Evolutionary conservation across 768 basidiomycete species (phyloP), one percentile per base, ranked within the genome.

Genomic region (Lactifluus hygrophoroides): DNA sequence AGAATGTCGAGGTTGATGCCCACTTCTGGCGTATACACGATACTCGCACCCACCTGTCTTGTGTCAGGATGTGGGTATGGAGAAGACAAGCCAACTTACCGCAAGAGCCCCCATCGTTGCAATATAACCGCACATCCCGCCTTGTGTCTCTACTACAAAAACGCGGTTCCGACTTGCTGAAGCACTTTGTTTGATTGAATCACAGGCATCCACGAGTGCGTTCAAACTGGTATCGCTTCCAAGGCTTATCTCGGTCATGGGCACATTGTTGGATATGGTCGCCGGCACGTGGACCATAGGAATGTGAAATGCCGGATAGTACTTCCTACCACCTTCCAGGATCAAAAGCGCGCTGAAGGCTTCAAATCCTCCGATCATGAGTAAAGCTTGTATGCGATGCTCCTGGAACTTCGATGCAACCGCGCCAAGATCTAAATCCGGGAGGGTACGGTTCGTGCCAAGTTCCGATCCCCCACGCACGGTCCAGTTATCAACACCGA

Each of bases 211-310:
- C 53, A 98, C 94, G 30, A 99, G 77, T 3, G 94, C 94, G 70
- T 98, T 99, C 77, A 99, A 76, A 70, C 89, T 90, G n/a, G 96
- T 99, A 69, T 99, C 96, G 65, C 86, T 88, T 46, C 96, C 96
- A 59, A 99, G 74, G 70, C 91, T 94, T 73, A 90, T 92, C 69
- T 98, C 94, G 49, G 95, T 97, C 77, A 97, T 71, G 3, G 96
- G 96, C 13, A 99, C 96, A 65, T 99, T 99, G 75, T 99, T 99
- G 65, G 90, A 94, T 69, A 99, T 88, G 49, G 94, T 96, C 38
- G 95, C 96, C 2, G 96, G 96, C 9, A 99, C 78, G 70, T 97
- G 94, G 28, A 85, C 88, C 82, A 99, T 90, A 16, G 96, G 96
- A 62, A 99, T 89, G 64, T 93, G 88, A 78, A 98, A 90, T 49